A percentile compares a stretch with the other conserved stretches of the same genome.
Conservation (phyloP, 345 rosid genomes). For the Acer yangbiense region DNA sequence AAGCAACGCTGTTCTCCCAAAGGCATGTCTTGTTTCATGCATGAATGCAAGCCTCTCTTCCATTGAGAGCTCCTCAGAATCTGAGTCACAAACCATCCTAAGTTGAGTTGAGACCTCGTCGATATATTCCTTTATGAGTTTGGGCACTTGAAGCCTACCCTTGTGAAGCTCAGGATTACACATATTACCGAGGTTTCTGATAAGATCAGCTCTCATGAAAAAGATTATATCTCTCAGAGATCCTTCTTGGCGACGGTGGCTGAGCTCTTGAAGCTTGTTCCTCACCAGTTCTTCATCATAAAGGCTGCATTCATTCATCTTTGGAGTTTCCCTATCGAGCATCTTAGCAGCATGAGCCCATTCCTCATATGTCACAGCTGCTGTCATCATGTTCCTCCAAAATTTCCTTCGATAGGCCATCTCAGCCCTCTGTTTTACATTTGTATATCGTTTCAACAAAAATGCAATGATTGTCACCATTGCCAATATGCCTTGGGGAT, state of each 20-base stretch:
- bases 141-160: slow-evolving; percentile 95
- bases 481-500: slow-evolving; percentile 94
- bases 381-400: slow-evolving; percentile 97
- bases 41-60: slow-evolving; percentile 93
- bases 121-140: slow-evolving; percentile 87
- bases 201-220: slow-evolving; percentile 95
- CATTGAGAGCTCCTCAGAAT: slow-evolving; percentile 85
- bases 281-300: slow-evolving; percentile 89
- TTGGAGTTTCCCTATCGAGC: slow-evolving; percentile 84
- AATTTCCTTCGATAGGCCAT: slow-evolving; percentile 95
- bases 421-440: slow-evolving; percentile 86
- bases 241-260: slow-evolving; percentile 82
- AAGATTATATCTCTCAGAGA: slow-evolving; percentile 90
- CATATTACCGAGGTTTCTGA: slow-evolving; percentile 96
- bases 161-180: slow-evolving; percentile 97
- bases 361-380: slow-evolving; percentile 88
- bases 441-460: slow-evolving; percentile 75
- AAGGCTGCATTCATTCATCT: slow-evolving; percentile 71
- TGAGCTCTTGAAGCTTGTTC: slow-evolving; percentile 86
- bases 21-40: slow-evolving; percentile 98
- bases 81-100: slow-evolving; percentile 87
- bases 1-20: slow-evolving; percentile 97
- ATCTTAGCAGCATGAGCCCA: slow-evolving; percentile 99
- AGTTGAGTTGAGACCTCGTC: slow-evolving; percentile 92
- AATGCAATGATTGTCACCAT: slow-evolving; percentile 88